phyloP scores from a whole-genome alignment of 768 basidiomycete genomes.

The Xerocomellus intermedius region DNA sequence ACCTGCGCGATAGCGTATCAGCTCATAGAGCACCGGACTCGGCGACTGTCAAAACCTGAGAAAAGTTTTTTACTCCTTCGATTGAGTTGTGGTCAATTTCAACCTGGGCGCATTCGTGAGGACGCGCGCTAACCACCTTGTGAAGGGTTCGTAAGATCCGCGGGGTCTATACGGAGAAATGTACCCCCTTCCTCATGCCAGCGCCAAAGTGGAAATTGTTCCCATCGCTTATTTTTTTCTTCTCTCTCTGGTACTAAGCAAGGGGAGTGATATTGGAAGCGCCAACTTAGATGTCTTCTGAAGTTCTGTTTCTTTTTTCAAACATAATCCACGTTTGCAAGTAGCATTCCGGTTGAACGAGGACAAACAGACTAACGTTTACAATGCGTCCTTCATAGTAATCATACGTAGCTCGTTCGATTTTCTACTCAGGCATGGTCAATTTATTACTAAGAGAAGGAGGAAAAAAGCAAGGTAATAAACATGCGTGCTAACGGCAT shows the following conservation, averaged over 20 bases:
- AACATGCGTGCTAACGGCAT: neutral
- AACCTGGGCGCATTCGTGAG: neutral
- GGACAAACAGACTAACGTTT: neutral
- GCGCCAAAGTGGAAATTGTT: conserved; percentile 5
- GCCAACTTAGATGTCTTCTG: neutral
- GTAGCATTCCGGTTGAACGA: neutral
- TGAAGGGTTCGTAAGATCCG: no score
- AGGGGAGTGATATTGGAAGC: neutral
- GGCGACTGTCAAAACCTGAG: neutral
- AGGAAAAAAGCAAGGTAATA: neutral
- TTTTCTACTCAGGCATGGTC: neutral
- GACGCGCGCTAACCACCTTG: neutral
- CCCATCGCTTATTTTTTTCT: conserved; percentile 2
- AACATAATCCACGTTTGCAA: no score
- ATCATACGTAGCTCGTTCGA: neutral
- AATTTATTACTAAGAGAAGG: neutral
- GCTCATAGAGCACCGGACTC: neutral
- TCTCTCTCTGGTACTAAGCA: neutral
- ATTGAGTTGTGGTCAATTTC: neutral
- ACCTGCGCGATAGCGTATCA: neutral
- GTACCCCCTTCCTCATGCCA: conserved; percentile 8
- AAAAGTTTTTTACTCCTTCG: conserved; percentile 4
- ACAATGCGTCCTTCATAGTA: neutral
- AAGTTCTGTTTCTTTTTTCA: neutral
- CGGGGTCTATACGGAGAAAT: neutral